A percentile compares a stretch with the other conserved stretches of the same genome.
Conservation (phyloP, 2,329 filamentous ascomycete species). For the Neonectria magnoliae region DNA sequence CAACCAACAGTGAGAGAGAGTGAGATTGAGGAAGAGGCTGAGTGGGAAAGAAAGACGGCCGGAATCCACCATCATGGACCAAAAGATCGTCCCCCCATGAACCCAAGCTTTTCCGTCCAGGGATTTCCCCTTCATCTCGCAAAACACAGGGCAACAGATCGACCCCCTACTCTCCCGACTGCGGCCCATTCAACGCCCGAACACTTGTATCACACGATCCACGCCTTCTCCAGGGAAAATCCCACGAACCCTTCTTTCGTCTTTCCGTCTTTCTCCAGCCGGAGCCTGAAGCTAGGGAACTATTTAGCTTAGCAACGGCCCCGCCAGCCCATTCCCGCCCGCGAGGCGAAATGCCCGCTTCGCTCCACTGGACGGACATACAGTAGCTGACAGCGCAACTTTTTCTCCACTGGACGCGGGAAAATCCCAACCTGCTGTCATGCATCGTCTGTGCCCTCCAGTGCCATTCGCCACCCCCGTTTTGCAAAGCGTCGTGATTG, state of each 20-base stretch:
- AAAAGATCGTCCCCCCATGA: conserved; percentile 2
- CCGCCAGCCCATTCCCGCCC: conserved; percentile 15
- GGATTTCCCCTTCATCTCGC: conserved; percentile 11
- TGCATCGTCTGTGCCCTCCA: neutral
- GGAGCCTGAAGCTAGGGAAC: neutral
- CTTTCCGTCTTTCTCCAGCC: neutral
- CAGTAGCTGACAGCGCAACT: conserved; percentile 22
- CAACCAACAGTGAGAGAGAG: neutral
- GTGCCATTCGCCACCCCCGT: neutral
- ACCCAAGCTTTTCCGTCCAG: conserved; percentile 5
- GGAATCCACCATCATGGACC: neutral
- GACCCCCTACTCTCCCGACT: conserved; percentile 5
- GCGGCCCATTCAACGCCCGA: neutral
- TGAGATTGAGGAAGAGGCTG: conserved; percentile 4
- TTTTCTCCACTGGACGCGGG: conserved; percentile 6
- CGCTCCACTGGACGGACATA: neutral
- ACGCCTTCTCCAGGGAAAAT: conserved; percentile 1
- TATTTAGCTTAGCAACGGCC: conserved; percentile 1
- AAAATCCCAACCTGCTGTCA: conserved; percentile 8
- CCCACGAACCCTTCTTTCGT: conserved; percentile 2
- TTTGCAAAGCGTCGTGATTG: neutral
- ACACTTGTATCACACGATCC: neutral
- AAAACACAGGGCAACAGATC: conserved; percentile 5
- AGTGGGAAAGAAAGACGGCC: neutral
- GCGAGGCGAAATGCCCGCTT: conserved; percentile 19